Percentiles rank a stretch among this genome's conserved stretches.
Evolutionary conservation across 1,139 yeast genomes (phyloP).

Genomic region (Zygosaccharomyces sapae): DNA sequence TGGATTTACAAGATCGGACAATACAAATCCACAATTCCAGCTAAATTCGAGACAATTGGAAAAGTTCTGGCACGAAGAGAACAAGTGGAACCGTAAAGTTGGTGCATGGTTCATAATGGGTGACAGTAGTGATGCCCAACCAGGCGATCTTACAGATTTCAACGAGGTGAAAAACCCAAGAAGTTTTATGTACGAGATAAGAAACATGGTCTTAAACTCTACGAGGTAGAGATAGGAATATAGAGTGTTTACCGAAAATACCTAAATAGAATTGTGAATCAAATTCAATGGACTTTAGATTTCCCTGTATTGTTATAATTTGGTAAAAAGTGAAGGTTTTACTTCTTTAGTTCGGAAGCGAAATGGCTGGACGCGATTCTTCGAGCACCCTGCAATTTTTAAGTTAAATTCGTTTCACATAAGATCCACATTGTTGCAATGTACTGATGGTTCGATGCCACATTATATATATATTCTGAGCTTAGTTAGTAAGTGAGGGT

Average conservation of each 20-base stretch:
- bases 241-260: neutral
- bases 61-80: constrained; percentile 34
- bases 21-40: constrained; percentile 22
- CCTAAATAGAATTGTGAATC: neutral
- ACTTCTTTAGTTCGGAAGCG: constrained; percentile 1
- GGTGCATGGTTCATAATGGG: constrained; percentile 34
- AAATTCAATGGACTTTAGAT: neutral
- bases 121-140: constrained; percentile 13
- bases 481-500: neutral
- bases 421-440: constrained; percentile 1
- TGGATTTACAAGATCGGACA: constrained; percentile 10
- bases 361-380: constrained; percentile 2
- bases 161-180: constrained; percentile 16
- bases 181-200: constrained; percentile 34
- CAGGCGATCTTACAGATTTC: constrained; percentile 9
- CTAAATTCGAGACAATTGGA: constrained; percentile 28
- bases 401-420: constrained; percentile 1
- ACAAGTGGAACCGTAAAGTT: constrained; percentile 33
- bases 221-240: constrained; percentile 21
- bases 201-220: constrained; percentile 36
- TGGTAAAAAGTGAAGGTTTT: neutral
- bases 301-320: neutral
- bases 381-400: neutral
- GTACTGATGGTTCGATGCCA: neutral
- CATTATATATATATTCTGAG: neutral